phyloP scores from a whole-genome alignment of 148 eudicot genomes.

The Suaeda aralocaspica region DNA sequence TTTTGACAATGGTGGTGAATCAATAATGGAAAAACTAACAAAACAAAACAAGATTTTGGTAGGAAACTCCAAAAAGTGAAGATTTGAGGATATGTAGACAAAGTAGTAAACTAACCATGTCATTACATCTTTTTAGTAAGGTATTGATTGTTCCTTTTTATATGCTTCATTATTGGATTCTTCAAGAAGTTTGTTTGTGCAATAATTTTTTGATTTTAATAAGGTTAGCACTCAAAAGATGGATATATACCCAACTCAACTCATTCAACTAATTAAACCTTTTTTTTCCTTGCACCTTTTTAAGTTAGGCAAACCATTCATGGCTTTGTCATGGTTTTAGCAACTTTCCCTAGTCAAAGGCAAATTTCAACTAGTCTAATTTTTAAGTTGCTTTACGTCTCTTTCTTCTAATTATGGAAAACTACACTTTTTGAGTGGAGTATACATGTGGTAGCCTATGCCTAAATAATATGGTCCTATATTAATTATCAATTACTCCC shows the following conservation, averaged over 20 bases:
- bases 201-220: not conserved
- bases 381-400: not conserved
- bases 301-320: slow-evolving; percentile 5
- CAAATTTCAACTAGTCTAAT: not conserved
- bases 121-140: not conserved
- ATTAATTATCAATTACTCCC: not conserved
- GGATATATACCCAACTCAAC: slow-evolving; percentile 2
- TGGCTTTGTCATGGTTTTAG: not conserved
- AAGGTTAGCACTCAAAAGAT: not conserved
- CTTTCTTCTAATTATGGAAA: not conserved
- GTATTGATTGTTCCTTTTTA: not conserved
- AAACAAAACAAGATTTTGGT: not conserved
- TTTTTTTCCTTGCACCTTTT: not conserved
- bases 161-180: not conserved
- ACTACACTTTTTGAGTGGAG: not conserved
- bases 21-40: too few relatives aligned
- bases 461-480: not conserved
- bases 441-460: not conserved
- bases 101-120: not conserved
- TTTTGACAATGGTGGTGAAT: too few relatives aligned
- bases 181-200: not conserved
- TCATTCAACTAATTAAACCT: too few relatives aligned
- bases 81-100: not conserved
- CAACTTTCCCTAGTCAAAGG: not conserved
- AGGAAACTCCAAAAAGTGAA: not conserved